phyloP scores from a whole-genome alignment of 2,329 filamentous ascomycete genomes.

The Dothidotthia symphoricarpi region DNA sequence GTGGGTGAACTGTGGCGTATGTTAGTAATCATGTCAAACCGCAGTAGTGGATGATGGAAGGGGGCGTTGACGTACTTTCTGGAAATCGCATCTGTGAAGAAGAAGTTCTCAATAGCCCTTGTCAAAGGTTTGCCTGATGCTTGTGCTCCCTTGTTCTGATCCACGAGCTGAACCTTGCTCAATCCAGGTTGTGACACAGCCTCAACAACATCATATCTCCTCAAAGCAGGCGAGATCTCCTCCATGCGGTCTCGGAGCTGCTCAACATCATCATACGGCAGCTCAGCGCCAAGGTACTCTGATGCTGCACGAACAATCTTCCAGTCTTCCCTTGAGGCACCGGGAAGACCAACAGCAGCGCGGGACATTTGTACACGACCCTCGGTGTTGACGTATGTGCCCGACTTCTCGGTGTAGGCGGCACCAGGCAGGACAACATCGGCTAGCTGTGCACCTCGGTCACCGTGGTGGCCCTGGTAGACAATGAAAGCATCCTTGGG shows the following conservation, averaged over 20 bases:
- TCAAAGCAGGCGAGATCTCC: constrained; percentile 87
- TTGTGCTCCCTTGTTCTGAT: constrained; percentile 89
- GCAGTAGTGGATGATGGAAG: neutral
- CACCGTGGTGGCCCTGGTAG: constrained; percentile 98
- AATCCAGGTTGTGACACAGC: constrained; percentile 68
- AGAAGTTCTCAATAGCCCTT: constrained; percentile 92
- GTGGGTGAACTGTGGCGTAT: constrained; percentile 76
- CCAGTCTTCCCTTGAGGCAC: constrained; percentile 93
- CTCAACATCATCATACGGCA: constrained; percentile 92
- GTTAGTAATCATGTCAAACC: constrained; percentile 12
- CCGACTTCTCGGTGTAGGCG: constrained; percentile 95
- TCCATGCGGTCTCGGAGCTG: constrained; percentile 88
- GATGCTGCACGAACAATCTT: constrained; percentile 94
- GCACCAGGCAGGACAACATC: constrained; percentile 92
- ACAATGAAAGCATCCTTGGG: constrained; percentile 95
- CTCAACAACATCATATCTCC: constrained; percentile 89
- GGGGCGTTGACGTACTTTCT: constrained; percentile 67
- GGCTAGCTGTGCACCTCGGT: constrained; percentile 86
- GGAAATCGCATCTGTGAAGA: constrained; percentile 95
- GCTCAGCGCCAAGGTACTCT: constrained; percentile 82
- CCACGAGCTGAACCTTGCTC: constrained; percentile 91
- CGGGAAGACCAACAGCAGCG: constrained; percentile 81
- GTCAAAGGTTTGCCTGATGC: constrained; percentile 70
- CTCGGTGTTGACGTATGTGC: constrained; percentile 97
- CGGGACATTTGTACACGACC: constrained; percentile 93